These are phyloP conservation scores for Begonia fuchsioides DNA, from an alignment of 306 rosid species.

Conservation along the genomic window DNA sequence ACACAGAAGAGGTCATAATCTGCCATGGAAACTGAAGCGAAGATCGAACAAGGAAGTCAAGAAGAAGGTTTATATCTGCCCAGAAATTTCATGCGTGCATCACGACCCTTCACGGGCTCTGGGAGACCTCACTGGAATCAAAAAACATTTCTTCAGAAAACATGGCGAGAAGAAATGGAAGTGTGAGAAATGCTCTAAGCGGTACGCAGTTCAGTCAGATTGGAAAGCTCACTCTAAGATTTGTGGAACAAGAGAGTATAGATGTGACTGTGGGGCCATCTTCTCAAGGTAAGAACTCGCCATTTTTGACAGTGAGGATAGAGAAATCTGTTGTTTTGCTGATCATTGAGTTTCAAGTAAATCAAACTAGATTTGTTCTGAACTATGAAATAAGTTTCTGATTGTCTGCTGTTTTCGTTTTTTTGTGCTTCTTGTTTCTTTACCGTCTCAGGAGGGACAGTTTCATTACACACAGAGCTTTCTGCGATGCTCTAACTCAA, in stretches of 20 bases:
- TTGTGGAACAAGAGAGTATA: constrained; percentile 80
- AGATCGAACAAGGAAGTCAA: constrained; percentile 38
- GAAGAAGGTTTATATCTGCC: constrained; percentile 77
- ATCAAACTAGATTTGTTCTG: too few relatives aligned
- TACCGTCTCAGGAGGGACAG: constrained; percentile 58
- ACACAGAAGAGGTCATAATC: constrained; percentile 76
- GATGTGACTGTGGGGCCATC: constrained; percentile 79
- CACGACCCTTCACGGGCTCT: constrained; percentile 79
- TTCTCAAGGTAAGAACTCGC: constrained; percentile 59
- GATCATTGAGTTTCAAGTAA: too few relatives aligned
- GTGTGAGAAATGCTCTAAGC: constrained; percentile 80
- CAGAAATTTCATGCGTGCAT: constrained; percentile 60
- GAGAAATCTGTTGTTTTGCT: background rate
- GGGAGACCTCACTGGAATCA: constrained; percentile 85
- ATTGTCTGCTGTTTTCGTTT: constrained; percentile 11
- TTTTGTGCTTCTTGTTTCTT: constrained; percentile 13
- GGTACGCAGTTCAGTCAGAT: constrained; percentile 82
- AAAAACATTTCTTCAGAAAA: constrained; percentile 79
- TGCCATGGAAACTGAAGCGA: constrained; percentile 89
- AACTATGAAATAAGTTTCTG: background rate
- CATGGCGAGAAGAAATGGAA: constrained; percentile 94
- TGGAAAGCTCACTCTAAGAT: constrained; percentile 95
- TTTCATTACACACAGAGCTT: constrained; percentile 81
- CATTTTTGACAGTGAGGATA: background rate
- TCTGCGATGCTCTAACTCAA: constrained; percentile 71